Evolutionary conservation across 2,329 filamentous ascomycete species (phyloP).

Genomic region (Xylariaceae sp.): DNA sequence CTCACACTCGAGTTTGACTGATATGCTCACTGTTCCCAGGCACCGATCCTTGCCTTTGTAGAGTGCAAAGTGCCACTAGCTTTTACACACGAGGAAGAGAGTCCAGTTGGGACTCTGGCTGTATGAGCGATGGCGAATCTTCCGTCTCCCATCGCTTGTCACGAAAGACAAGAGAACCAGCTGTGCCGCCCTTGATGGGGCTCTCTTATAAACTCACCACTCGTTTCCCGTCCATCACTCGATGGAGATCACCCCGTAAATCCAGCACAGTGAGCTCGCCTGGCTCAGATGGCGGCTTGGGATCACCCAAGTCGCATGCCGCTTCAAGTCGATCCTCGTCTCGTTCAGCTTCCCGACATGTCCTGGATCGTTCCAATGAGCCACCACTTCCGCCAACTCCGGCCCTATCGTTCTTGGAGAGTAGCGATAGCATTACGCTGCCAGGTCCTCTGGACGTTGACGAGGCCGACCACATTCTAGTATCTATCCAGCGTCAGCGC

Average conservation of each 20-base stretch:
- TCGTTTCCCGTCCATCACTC: slow-evolving; percentile 51
- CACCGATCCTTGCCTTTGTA: slow-evolving; percentile 59
- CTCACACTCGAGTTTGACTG: too few species aligned
- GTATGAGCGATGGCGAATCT: slow-evolving; percentile 61
- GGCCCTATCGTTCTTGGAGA: slow-evolving; percentile 59
- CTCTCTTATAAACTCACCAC: slow-evolving; percentile 64
- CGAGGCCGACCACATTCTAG: slow-evolving; percentile 46
- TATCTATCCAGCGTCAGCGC: slow-evolving; percentile 54
- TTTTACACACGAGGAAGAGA: slow-evolving; percentile 42
- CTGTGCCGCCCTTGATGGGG: slow-evolving; percentile 57
- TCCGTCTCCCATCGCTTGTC: slow-evolving; percentile 40
- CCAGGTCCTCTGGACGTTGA: slow-evolving; percentile 49
- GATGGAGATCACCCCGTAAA: slow-evolving; percentile 46
- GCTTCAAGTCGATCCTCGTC: slow-evolving; percentile 76
- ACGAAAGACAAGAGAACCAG: slow-evolving; percentile 51
- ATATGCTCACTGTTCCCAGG: slow-evolving; percentile 49
- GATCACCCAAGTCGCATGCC: slow-evolving; percentile 62
- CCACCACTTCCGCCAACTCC: slow-evolving; percentile 57
- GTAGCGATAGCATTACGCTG: slow-evolving; percentile 50
- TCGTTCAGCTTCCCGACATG: slow-evolving; percentile 58
- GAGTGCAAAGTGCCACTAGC: slow-evolving; percentile 36
- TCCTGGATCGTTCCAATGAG: slow-evolving; percentile 45
- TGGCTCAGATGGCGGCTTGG: slow-evolving; percentile 80
- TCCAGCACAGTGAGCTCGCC: slow-evolving; percentile 51
- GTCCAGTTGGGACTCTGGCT: slow-evolving; percentile 63